Evolutionary conservation across 176 grass and related monocot genomes (phyloP), one percentile per base, ranked within the genome.

Genomic region (Aegilops tauschii): DNA sequence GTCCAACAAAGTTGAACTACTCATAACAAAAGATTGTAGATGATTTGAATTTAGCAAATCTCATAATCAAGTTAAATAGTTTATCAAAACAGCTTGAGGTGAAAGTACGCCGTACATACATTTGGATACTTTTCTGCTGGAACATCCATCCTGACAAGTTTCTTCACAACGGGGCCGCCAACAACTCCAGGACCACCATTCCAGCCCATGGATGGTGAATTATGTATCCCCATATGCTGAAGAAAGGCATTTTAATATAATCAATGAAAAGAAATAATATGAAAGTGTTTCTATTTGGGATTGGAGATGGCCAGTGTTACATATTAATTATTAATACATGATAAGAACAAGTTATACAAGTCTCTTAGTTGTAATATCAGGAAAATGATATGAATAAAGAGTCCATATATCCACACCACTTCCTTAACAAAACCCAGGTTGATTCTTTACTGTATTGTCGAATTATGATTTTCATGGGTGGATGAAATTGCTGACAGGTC

Each of bases 1-100:
- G 93, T 44, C 97, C 97, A 84, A 99, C 97, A 91, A 99, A 99
- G 62, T 99, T 99, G 89, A 75, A 99, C 97, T 99, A 86, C 85
- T 64, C 66, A 82, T 77, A 82, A 82, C 32, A 82, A 78, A 86
- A 87, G 17, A 80, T 74, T 70, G 67, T 34, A 8, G 65, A 92
- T 36, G 72, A 79, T 84, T 76, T 78, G 81, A 35, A 80, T 69
- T 88, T 79, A 47, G 35, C 52, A 79, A 82, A 52, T 37, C 14
- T 74, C 30, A 77, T 73, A 62, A 13, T 17, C 8, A 86, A 47
- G 1, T 65, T 65, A 83, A 65, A 88, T 80, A 54, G n/a, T 66
- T 49, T 47, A 45, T 71, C 34, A 14, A 75, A 80, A 61, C 58
- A 84, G 50, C 4, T 81, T 49, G 12, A 56, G 27, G 25, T 61